Percentiles rank a stretch among this genome's conserved stretches.
Evolutionary conservation across 768 basidiomycete species (phyloP).

Genomic region (Cystobasidium onofrii): DNA sequence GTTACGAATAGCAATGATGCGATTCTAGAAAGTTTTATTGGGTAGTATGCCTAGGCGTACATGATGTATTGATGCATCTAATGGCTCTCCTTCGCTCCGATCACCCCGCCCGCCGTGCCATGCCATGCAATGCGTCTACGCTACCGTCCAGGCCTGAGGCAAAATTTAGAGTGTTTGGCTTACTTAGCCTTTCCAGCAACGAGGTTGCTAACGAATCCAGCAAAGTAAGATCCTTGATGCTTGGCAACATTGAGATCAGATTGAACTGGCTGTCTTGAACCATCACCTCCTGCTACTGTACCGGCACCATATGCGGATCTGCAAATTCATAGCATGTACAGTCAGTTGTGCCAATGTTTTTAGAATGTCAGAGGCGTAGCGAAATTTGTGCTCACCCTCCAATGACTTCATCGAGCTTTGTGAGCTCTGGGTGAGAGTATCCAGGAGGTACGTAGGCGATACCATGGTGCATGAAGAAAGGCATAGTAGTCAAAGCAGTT

Average conservation of each 20-base stretch:
- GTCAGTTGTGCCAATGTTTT: too few relatives aligned
- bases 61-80: too few relatives aligned
- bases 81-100: too few relatives aligned
- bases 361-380: too few relatives aligned
- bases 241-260: conserved; percentile 30
- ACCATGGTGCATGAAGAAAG: conserved; percentile 61
- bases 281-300: conserved; percentile 44
- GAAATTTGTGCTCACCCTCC: conserved; percentile 51
- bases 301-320: conserved; percentile 22
- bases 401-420: conserved; percentile 38
- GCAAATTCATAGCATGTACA: not conserved
- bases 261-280: conserved; percentile 31
- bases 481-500: conserved; percentile 51
- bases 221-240: conserved; percentile 33
- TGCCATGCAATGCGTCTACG: too few relatives aligned
- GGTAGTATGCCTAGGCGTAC: not conserved
- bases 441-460: conserved; percentile 67
- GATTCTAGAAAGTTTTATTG: too few relatives aligned
- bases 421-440: conserved; percentile 46
- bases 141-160: not conserved
- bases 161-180: not conserved
- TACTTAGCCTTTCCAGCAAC: conserved; percentile 28
- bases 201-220: conserved; percentile 15
- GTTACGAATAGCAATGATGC: too few relatives aligned
- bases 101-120: too few relatives aligned